A percentile compares a stretch with the other conserved stretches of the same genome.
Evolutionary conservation across 192 early-diverging fungal genomes (phyloP).

Genomic region (Chytriomyces sp.): DNA sequence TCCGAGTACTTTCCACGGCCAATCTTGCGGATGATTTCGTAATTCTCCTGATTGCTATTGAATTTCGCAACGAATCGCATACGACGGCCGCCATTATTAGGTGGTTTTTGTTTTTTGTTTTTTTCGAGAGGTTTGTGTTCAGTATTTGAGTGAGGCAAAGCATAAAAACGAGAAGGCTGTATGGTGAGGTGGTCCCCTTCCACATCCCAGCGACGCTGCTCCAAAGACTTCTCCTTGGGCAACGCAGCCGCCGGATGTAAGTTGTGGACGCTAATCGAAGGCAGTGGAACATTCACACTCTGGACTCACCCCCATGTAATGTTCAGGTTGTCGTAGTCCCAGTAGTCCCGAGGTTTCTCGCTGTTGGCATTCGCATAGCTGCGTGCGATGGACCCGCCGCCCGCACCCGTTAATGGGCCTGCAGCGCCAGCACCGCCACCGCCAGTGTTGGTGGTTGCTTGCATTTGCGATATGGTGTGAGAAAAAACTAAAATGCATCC

Average conservation of each 20-base stretch:
- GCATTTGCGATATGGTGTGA: no score
- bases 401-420: not conserved
- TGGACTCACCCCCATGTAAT: constrained; percentile 86
- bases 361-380: constrained; percentile 90
- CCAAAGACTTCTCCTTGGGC: no score
- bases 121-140: no score
- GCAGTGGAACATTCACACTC: not conserved
- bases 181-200: no score
- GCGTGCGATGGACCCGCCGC: constrained; percentile 63
- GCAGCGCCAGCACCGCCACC: no score
- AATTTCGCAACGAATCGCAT: not conserved
- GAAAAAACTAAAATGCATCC: no score
- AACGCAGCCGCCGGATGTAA: no score
- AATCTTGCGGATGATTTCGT: constrained; percentile 97
- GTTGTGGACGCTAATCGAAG: no score
- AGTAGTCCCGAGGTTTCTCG: constrained; percentile 84
- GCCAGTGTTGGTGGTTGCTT: no score
- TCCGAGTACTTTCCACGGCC: constrained; percentile 99
- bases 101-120: not conserved
- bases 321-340: constrained; percentile 95
- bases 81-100: not conserved
- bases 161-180: no score
- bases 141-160: no score
- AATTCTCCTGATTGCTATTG: constrained; percentile 87
- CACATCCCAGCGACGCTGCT: no score